Evolutionary conservation across 257 asterid genomes (phyloP), one percentile per base, ranked within the genome.

Genomic region (Solanum bulbocastanum): DNA sequence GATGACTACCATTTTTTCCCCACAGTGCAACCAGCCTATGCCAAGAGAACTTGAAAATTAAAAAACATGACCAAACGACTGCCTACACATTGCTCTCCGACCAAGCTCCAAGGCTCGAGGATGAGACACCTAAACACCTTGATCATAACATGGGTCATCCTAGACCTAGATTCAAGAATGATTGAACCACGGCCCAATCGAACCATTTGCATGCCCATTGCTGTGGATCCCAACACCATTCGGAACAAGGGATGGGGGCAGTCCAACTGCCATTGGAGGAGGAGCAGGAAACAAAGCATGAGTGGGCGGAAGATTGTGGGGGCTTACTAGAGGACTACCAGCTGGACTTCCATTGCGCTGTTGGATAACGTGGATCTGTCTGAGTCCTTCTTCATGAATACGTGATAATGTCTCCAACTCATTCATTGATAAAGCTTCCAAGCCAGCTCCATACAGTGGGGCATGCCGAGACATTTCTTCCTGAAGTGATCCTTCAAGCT

Each of bases 401-500:
- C 93, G 94, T 9, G 98, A 90, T 87, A 97, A 83, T 5, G 99
- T 97, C 44, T 97, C 99, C 90, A 97, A 93, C 94, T 97, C 99
- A 87, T 92, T 94, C 95, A 93, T 91, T n/a, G 99, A 94, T 73
- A 97, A 89, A 71, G 95, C 94, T 87, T 97, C 99, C 90, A 97
- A 88, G 18, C 99, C 99, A 49, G 93, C 98, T 40, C 99, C 99
- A 44, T 97, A 97, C 32, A 97, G 93, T 44, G 99, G 99, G 60
- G 99, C 99, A 90, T 95, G 98, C 62, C 98, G 94, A 10, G 97
- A 91, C 99, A 97, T 96, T 91, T 96, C 99, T 91, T 97, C 99
- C 92, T 92, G 98, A 87, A 96, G 96, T 40, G 96, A 98, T 84
- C 90, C 90, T 91, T 97, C 95, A 1, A 96, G 94, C 66, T 93